Conservation (phyloP, 306 rosid genomes). For the Fragaria nilgerrensis region DNA sequence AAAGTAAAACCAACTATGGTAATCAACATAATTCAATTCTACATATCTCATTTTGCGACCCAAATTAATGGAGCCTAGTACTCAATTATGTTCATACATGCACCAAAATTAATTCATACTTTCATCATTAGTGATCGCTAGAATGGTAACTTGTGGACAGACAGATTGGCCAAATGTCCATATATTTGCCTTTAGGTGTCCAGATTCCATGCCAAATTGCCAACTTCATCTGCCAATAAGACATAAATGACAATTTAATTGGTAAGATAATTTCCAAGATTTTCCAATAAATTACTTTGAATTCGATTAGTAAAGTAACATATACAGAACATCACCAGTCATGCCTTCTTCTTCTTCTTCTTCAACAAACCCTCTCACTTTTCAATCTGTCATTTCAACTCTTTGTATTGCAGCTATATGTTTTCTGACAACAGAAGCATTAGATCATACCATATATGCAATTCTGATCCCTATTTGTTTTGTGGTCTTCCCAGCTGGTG, state of each 20-base stretch:
- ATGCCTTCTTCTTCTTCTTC: not conserved
- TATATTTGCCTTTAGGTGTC: not conserved
- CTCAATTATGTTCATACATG: not conserved
- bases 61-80: not conserved
- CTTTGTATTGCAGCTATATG: not conserved
- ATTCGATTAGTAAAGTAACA: not conserved
- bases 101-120: not conserved
- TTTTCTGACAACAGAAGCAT: slow-evolving; percentile 4
- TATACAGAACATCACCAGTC: not conserved
- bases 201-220: not conserved
- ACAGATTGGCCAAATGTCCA: not conserved
- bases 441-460: not conserved
- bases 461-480: not conserved
- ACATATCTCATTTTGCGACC: not conserved
- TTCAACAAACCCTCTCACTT: not conserved
- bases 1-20: not conserved
- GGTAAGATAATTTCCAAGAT: not conserved
- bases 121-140: not conserved
- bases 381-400: not conserved
- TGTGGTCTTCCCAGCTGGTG: not conserved
- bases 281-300: not conserved
- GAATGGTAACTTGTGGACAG: not conserved
- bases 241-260: not conserved
- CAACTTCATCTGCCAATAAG: not conserved
- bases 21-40: not conserved